A percentile compares a stretch with the other conserved stretches of the same genome.
Evolutionary conservation across 2,329 filamentous ascomycete species (phyloP).

Genomic region (Alternaria arborescens): DNA sequence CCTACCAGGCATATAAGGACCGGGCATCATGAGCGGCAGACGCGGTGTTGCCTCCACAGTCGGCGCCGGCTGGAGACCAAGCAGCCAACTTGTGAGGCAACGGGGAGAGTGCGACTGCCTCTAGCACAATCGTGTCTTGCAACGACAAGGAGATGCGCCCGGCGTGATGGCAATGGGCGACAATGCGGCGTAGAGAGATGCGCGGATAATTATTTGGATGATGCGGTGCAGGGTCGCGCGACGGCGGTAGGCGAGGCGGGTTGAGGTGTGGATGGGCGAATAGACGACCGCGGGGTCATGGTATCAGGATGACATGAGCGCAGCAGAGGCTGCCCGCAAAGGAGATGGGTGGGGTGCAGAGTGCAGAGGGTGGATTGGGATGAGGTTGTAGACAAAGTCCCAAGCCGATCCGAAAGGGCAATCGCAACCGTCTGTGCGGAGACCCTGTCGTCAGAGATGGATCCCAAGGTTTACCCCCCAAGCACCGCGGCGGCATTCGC

Average conservation of each 20-base stretch:
- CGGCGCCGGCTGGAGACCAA: slow-evolving; percentile 49
- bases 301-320: slow-evolving; percentile 49
- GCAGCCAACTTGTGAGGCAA: slow-evolving; percentile 53
- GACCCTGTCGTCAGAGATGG: slow-evolving; percentile 14
- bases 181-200: slow-evolving; percentile 21
- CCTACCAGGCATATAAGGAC: slow-evolving; percentile 61
- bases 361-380: slow-evolving; percentile 16
- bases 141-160: neutral
- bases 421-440: slow-evolving; percentile 23
- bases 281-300: slow-evolving; percentile 40
- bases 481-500: neutral
- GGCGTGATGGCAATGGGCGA: slow-evolving; percentile 9
- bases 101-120: slow-evolving; percentile 18
- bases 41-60: slow-evolving; percentile 51
- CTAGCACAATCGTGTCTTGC: too few relatives aligned
- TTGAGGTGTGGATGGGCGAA: slow-evolving; percentile 31
- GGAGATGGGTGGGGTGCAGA: slow-evolving; percentile 11
- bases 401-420: slow-evolving; percentile 16
- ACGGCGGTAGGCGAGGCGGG: slow-evolving; percentile 23
- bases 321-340: slow-evolving; percentile 39
- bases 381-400: slow-evolving; percentile 29
- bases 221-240: slow-evolving; percentile 38
- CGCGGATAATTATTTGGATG: slow-evolving; percentile 37
- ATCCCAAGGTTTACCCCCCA: neutral
- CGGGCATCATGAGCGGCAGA: slow-evolving; percentile 78